Conservation (phyloP, 2,329 filamentous ascomycete genomes). For the Paracoccidioides brasiliensis region DNA sequence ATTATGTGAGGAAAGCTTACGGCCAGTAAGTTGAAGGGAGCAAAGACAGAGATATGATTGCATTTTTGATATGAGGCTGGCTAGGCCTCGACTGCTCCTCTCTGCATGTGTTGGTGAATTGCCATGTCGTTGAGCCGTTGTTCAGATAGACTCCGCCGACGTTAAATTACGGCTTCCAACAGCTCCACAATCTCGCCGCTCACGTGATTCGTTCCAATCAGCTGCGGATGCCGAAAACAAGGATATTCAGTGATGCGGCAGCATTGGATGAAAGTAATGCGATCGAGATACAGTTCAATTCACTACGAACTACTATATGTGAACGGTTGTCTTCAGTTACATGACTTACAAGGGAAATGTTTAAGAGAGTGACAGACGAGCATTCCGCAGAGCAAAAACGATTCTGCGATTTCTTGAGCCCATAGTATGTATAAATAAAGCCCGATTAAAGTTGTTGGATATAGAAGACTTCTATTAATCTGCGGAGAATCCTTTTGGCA, state of each 20-base stretch:
- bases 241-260: no score
- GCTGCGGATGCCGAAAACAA: no score
- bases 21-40: neutral
- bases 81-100: neutral
- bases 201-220: neutral
- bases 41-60: neutral
- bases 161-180: no score
- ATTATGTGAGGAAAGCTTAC: conserved; percentile 6
- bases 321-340: neutral
- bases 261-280: no score
- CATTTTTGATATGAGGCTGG: conserved; percentile 5
- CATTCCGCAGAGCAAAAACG: neutral
- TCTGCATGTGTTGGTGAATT: neutral
- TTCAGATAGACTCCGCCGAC: neutral
- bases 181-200: neutral
- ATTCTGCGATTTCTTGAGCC: no score
- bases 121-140: neutral
- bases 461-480: neutral
- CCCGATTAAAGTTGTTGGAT: neutral
- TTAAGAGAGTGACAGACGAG: neutral
- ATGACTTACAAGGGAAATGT: neutral
- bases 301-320: no score
- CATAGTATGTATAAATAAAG: no score
- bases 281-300: no score
- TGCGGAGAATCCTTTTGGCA: neutral